Evolutionary conservation across 2,329 filamentous ascomycete species (phyloP), one percentile per base, ranked within the genome.

Genomic region (Elsinoe arachidis): DNA sequence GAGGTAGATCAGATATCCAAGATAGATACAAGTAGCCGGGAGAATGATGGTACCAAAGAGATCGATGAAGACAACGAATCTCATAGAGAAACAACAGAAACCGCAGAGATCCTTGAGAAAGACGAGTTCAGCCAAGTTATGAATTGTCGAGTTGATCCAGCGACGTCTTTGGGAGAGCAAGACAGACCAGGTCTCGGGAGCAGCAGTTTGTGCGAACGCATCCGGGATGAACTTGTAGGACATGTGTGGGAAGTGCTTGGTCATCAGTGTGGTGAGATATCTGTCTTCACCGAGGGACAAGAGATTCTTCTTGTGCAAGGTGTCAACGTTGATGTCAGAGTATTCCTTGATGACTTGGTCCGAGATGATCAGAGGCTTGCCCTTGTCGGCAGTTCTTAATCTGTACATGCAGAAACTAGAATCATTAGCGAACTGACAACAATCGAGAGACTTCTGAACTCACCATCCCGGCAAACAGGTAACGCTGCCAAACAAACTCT

Each of bases 401-500:
- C 93, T 91, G 72, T 99, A 99, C 93, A 99, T 97, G 76, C 87
- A 88, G 81, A 99, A 99, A 86, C 92, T 97, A 65, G 35, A 21
- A 19, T 38, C 64, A 63, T 64, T 67, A 37, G 41, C 35, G 17
- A 57, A 17, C 51, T 33, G 19, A 19, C 19, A 30, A 14, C 10
- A 52, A 15, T 4, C 3, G 23, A 14, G 12, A 17, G 56, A 14
- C 35, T 34, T 14, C 43, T 44, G 37, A 56, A 84, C 88, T 77
- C 83, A 96, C 92, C 93, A 99, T 81, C 93, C 93, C 63, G 93
- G 93, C 77, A 99, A 85, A 86, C 93, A 99, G 59, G 93, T 99
- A 60, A 99, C 93, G 72, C 90, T 95, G 69, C 91, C 93, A 68
- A 99, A 99, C 60, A 99, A 82, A 60, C 90, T 96, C 72, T 99